phyloP scores from a whole-genome alignment of 2,329 filamentous ascomycete genomes.

The Fusarium odoratissimum region DNA sequence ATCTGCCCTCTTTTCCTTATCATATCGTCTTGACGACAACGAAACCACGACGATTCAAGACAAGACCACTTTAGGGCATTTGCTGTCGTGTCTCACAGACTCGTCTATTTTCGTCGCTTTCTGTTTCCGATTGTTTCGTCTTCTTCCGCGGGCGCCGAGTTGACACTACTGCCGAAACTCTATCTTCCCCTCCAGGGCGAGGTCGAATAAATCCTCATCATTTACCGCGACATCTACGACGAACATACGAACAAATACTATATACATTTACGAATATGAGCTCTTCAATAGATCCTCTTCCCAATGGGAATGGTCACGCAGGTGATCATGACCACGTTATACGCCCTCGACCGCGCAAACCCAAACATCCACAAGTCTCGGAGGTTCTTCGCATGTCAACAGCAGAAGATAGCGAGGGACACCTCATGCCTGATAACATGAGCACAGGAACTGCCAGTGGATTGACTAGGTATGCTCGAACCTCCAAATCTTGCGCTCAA shows the following conservation, averaged over 20 bases:
- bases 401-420: slow-evolving; percentile 49
- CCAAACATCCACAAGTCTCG: slow-evolving; percentile 60
- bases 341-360: slow-evolving; percentile 63
- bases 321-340: slow-evolving; percentile 56
- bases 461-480: slow-evolving; percentile 56
- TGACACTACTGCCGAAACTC: background rate
- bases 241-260: background rate
- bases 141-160: slow-evolving; percentile 9
- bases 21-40: slow-evolving; percentile 7
- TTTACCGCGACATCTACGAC: slow-evolving; percentile 14
- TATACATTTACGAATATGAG: slow-evolving; percentile 39
- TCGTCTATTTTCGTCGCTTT: background rate
- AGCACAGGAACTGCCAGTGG: slow-evolving; percentile 50
- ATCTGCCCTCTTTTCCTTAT: background rate
- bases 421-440: slow-evolving; percentile 51
- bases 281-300: slow-evolving; percentile 45
- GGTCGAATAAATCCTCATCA: slow-evolving; percentile 12
- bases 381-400: slow-evolving; percentile 55
- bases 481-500: background rate
- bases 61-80: slow-evolving; percentile 4
- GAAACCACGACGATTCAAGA: background rate
- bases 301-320: slow-evolving; percentile 45
- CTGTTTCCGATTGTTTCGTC: slow-evolving; percentile 2
- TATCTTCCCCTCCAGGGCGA: background rate
- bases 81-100: slow-evolving; percentile 20